Conservation (phyloP, 2,329 filamentous ascomycete genomes). For the Talaromyces amestolkiae region DNA sequence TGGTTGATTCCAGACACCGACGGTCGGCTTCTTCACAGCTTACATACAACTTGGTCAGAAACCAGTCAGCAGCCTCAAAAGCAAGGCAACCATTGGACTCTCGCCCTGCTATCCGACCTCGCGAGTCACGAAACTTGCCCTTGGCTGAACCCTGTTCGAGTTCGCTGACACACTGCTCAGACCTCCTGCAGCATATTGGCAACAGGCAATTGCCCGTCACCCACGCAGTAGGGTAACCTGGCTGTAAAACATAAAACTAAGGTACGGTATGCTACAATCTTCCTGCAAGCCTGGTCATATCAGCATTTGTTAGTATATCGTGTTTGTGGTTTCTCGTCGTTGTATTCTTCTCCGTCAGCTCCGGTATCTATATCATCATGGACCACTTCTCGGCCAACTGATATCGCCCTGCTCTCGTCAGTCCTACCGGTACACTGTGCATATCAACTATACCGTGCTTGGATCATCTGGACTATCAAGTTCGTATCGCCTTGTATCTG, state of each 20-base stretch:
- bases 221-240: background rate
- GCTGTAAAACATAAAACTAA: background rate
- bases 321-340: background rate
- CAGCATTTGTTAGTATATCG: background rate
- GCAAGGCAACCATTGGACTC: background rate
- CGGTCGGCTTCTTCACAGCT: conserved; percentile 1
- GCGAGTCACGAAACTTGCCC: background rate
- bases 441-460: background rate
- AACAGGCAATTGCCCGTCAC: background rate
- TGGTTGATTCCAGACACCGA: background rate
- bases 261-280: background rate
- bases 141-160: background rate
- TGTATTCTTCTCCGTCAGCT: background rate
- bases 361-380: background rate
- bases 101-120: background rate
- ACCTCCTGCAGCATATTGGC: background rate
- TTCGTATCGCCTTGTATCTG: conserved; percentile 9
- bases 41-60: background rate
- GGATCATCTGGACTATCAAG: background rate
- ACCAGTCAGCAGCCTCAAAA: conserved; percentile 3
- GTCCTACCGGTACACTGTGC: background rate
- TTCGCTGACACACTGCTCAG: background rate
- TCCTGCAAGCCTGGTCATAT: conserved; percentile 1
- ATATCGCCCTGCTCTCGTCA: background rate
- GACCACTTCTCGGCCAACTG: background rate